Evolutionary conservation across 208 protist species (phyloP).

Genomic region (Endotrypanum monterogeii): DNA sequence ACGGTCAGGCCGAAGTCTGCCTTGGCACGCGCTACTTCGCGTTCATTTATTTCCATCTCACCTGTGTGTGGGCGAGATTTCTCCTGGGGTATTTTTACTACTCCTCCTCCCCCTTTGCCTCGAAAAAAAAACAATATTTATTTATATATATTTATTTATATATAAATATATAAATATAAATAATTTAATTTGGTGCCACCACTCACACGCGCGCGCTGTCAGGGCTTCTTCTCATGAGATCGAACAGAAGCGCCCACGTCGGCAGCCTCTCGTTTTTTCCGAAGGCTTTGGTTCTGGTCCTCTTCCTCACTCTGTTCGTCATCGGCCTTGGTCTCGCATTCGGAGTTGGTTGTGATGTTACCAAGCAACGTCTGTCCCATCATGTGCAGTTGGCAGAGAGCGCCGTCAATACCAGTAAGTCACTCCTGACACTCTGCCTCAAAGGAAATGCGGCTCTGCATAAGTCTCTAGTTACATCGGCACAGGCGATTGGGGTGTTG

Average conservation of each 20-base stretch:
- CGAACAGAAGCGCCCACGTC: background rate
- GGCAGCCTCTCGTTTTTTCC: constrained; percentile 15
- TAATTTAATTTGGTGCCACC: too few species aligned
- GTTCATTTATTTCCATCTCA: background rate
- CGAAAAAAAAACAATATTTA: too few species aligned
- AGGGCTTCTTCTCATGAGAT: background rate
- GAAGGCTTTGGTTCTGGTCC: background rate
- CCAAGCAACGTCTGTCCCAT: constrained; percentile 11
- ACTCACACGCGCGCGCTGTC: too few species aligned
- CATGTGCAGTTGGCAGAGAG: background rate
- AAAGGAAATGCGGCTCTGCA: background rate
- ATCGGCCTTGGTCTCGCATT: constrained; percentile 23
- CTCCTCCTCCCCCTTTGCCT: too few species aligned
- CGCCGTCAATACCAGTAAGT: constrained; percentile 1
- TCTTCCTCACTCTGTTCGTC: constrained; percentile 10
- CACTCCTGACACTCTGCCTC: constrained; percentile 1
- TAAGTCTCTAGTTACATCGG: constrained; percentile 8
- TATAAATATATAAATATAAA: too few species aligned
- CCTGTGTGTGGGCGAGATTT: background rate
- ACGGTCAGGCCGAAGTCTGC: background rate
- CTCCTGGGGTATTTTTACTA: too few species aligned
- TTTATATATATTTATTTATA: too few species aligned
- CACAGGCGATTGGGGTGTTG: constrained; percentile 15
- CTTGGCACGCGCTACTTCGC: background rate
- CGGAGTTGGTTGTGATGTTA: constrained; percentile 11